These are phyloP conservation scores for Microdochium trichocladiopsis DNA, from an alignment of 2,329 filamentous ascomycete genomes.

Conservation along the genomic window DNA sequence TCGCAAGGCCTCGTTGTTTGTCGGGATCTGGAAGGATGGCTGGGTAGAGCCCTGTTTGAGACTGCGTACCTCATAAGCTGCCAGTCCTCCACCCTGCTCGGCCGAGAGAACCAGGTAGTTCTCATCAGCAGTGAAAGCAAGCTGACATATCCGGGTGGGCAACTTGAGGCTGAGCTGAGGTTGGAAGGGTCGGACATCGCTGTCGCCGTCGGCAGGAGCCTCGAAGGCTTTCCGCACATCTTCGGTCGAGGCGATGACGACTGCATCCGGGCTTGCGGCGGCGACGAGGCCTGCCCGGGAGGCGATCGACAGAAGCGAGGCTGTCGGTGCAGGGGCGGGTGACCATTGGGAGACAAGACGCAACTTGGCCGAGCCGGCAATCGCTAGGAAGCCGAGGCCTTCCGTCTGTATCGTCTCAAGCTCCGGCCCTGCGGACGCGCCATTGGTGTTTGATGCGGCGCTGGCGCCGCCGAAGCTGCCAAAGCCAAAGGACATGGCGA, in stretches of 20 bases:
- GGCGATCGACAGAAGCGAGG: conserved; percentile 79
- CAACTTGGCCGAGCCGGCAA: conserved; percentile 76
- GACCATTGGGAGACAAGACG: conserved; percentile 77
- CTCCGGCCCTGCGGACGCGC: conserved; percentile 50
- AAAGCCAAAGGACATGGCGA: conserved; percentile 1
- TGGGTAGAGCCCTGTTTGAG: conserved; percentile 61
- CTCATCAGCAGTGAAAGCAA: conserved; percentile 88
- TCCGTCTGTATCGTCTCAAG: conserved; percentile 77
- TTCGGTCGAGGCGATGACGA: conserved; percentile 72
- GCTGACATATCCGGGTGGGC: conserved; percentile 72
- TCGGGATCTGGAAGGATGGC: conserved; percentile 67
- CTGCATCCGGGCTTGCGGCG: conserved; percentile 74
- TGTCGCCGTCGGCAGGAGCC: conserved; percentile 48
- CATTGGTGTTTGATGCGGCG: conserved; percentile 12
- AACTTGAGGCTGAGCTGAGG: conserved; percentile 69
- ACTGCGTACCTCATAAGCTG: conserved; percentile 70
- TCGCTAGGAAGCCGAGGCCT: conserved; percentile 74
- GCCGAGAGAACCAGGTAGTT: conserved; percentile 76
- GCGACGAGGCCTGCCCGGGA: conserved; percentile 75
- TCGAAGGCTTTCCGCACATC: conserved; percentile 70
- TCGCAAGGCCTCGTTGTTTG: conserved; percentile 67
- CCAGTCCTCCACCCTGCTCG: conserved; percentile 72
- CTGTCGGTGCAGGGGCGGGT: conserved; percentile 64
- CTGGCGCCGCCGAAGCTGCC: conserved; percentile 13
- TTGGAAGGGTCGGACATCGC: conserved; percentile 61